Evolutionary conservation across 495 filamentous ascomycete species (phyloP).

Genomic region (Lasiosphaeria miniovina): DNA sequence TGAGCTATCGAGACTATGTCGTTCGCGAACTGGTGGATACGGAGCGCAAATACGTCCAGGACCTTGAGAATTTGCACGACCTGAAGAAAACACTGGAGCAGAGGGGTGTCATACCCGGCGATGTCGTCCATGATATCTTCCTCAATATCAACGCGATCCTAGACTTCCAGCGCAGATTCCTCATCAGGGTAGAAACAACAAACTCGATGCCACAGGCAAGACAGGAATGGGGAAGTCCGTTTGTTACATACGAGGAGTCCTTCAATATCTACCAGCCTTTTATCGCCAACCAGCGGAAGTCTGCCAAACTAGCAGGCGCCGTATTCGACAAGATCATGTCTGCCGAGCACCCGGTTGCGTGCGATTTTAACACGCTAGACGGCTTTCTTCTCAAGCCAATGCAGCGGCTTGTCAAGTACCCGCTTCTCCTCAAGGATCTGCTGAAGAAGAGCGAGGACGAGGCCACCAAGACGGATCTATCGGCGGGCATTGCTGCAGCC

Average conservation of each 20-base stretch:
- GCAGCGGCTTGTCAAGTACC: conserved; percentile 92
- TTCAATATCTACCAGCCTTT: conserved; percentile 92
- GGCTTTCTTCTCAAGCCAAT: conserved; percentile 95
- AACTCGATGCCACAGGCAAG: conserved; percentile 72
- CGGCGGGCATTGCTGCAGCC: conserved; percentile 69
- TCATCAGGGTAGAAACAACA: conserved; percentile 93
- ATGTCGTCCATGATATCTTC: conserved; percentile 92
- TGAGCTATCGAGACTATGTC: conserved; percentile 83
- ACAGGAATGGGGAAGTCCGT: conserved; percentile 90
- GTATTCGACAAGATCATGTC: conserved; percentile 60
- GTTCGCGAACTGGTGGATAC: conserved; percentile 88
- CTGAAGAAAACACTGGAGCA: conserved; percentile 88
- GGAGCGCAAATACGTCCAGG: conserved; percentile 97
- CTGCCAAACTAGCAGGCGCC: conserved; percentile 57
- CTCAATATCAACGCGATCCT: conserved; percentile 90
- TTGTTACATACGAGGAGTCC: conserved; percentile 69
- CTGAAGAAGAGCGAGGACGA: conserved; percentile 76
- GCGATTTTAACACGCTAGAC: conserved; percentile 64
- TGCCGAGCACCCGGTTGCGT: conserved; percentile 53
- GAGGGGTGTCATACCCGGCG: conserved; percentile 81
- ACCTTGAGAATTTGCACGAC: conserved; percentile 89
- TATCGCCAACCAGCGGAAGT: conserved; percentile 85
- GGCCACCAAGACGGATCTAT: conserved; percentile 63
- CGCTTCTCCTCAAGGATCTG: conserved; percentile 83
- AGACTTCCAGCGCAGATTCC: conserved; percentile 90